Evolutionary conservation across 2,329 filamentous ascomycete genomes (phyloP), one percentile per base, ranked within the genome.

Genomic region (Ophiosphaerella narmari): DNA sequence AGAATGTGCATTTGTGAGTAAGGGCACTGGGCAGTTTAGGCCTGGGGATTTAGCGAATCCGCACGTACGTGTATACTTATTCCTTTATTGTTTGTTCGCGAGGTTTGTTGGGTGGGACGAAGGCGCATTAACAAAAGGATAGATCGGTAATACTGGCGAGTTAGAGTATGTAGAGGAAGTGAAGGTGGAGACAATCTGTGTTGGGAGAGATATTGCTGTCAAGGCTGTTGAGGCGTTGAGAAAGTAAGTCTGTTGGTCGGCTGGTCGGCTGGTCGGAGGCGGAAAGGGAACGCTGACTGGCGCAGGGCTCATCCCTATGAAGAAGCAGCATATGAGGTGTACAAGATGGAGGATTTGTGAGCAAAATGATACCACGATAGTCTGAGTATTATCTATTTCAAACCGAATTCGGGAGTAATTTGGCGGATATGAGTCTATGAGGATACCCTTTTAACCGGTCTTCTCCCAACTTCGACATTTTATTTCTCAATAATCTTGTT

Each of bases 121-220:
- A 29, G 26, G 6, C 26, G 26, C 6, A 6, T 11, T 29, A 29
- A 29, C 26, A 6, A 29, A 29, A 6, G 26, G 26, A 29, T 47
- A 70, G 67, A 83, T 89, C 53, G 87, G 87, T 0, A 72, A 72
- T 7, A 73, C 78, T 1, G 85, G 85, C 0, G 68, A 75, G 29
- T 62, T 89, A 1, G 85, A 89, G 68, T 67, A 83, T 50, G 77
- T 83, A 0, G 77, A 81, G 3, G 87, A 90, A 68, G 76, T 81
- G 1, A 78, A 54, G 91, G 91, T 35, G 91, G 91, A 9, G 92
- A 96, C n/a, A 90, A 91, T 39, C 80, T 83, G 45, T 86, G 76
- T 63, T 84, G 80, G 52, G 81, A 82, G 40, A 79, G 68, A 62
- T 73, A 76, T 82, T 16, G 77, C 78, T 0, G 77, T 74, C 54